These are phyloP conservation scores for Dothideomycetes sp. DNA, from an alignment of 2,329 filamentous ascomycete genomes.

Conservation along the genomic window DNA sequence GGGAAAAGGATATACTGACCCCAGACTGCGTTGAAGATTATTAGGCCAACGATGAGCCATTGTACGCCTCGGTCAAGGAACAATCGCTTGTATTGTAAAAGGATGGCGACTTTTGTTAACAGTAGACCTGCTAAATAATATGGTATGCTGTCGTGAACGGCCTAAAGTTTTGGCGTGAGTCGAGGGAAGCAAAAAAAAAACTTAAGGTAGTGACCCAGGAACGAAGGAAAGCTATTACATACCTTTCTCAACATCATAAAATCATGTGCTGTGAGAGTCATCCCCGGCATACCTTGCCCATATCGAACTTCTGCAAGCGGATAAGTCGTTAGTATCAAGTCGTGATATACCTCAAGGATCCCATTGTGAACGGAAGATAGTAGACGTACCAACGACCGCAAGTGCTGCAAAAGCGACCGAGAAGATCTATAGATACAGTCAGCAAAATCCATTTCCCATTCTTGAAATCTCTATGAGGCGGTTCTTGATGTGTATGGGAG, in stretches of 20 bases:
- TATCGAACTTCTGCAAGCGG: constrained; percentile 6
- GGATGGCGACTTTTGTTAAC: constrained; percentile 37
- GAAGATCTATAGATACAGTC: no score
- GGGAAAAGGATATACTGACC: constrained; percentile 10
- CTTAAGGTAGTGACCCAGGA: neutral
- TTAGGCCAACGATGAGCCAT: constrained; percentile 22
- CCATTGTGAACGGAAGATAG: no score
- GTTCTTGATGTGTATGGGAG: no score
- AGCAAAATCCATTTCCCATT: no score
- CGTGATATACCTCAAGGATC: no score
- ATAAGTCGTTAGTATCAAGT: no score
- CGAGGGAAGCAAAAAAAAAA: neutral
- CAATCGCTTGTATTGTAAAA: constrained; percentile 40
- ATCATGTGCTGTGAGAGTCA: neutral
- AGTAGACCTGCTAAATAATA: constrained; percentile 31
- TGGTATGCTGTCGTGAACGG: constrained; percentile 25
- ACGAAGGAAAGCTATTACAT: neutral
- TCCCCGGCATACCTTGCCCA: neutral
- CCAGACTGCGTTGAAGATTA: constrained; percentile 25
- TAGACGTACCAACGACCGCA: no score
- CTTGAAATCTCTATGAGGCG: no score
- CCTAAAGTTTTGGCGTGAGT: neutral
- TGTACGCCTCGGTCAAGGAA: constrained; percentile 34
- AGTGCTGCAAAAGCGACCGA: no score
- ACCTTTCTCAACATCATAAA: neutral